Percentiles rank a stretch among this genome's conserved stretches.
Conservation (phyloP, 768 basidiomycete species). For the Chalciporus chontae region DNA sequence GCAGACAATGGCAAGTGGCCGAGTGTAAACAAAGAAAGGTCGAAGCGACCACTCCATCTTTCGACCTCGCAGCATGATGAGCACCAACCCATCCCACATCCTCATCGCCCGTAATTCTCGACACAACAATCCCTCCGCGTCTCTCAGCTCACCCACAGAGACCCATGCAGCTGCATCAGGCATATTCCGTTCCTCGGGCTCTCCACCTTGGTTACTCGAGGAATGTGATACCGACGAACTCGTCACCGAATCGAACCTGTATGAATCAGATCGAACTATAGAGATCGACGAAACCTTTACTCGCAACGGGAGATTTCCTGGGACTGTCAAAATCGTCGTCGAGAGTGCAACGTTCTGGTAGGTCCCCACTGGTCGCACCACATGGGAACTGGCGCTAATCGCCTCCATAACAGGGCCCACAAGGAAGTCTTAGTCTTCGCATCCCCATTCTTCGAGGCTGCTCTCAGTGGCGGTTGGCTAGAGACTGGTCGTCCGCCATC, state of each 20-base stretch:
- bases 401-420: constrained; percentile 60
- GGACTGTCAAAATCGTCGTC: constrained; percentile 88
- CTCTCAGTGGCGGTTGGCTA: constrained; percentile 88
- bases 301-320: constrained; percentile 63
- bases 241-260: constrained; percentile 64
- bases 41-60: neutral
- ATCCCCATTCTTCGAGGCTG: constrained; percentile 93
- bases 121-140: constrained; percentile 69
- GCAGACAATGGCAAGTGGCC: neutral
- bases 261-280: constrained; percentile 66
- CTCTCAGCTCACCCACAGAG: constrained; percentile 81
- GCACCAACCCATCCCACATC: constrained; percentile 73
- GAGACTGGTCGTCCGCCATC: constrained; percentile 80
- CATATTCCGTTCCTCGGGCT: constrained; percentile 77
- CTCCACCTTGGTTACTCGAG: constrained; percentile 77
- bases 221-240: constrained; percentile 70
- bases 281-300: constrained; percentile 82
- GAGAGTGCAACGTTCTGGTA: constrained; percentile 90
- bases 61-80: constrained; percentile 11
- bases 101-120: constrained; percentile 85
- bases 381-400: constrained; percentile 6
- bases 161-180: constrained; percentile 86
- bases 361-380: constrained; percentile 27
- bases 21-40: neutral
- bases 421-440: constrained; percentile 90